A percentile compares a stretch with the other conserved stretches of the same genome.
Conservation (phyloP, 345 rosid species). For the Eutrema yunnanense region DNA sequence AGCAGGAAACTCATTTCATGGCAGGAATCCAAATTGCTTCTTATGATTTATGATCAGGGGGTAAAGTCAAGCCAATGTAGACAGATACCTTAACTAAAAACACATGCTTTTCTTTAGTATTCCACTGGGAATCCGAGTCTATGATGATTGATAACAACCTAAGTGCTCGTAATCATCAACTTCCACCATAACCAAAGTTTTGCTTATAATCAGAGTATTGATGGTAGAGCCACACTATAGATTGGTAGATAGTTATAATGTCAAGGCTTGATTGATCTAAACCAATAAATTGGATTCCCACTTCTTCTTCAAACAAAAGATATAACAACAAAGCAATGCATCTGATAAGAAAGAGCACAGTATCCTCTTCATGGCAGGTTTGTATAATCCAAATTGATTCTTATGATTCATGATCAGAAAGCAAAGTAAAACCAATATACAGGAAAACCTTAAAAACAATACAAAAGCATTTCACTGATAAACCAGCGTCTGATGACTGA, state of each 20-base stretch:
- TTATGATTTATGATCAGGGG: background rate
- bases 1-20: background rate
- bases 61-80: background rate
- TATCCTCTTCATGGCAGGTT: background rate
- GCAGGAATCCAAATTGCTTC: background rate
- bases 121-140: background rate
- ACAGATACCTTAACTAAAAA: background rate
- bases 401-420: background rate
- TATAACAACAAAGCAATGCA: slow-evolving; percentile 18
- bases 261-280: background rate
- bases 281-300: background rate
- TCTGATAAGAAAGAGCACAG: background rate
- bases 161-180: background rate
- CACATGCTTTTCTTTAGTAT: background rate
- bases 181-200: background rate
- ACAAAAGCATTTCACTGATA: background rate
- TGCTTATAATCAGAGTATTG: background rate
- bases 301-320: background rate
- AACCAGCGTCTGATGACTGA: background rate
- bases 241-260: background rate
- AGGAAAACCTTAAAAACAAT: background rate
- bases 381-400: background rate
- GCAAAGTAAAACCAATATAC: background rate
- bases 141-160: background rate
- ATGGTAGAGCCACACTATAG: background rate